These are phyloP conservation scores for Fusarium brachygibbosum DNA, from an alignment of 2,329 filamentous ascomycete genomes.

Conservation along the genomic window DNA sequence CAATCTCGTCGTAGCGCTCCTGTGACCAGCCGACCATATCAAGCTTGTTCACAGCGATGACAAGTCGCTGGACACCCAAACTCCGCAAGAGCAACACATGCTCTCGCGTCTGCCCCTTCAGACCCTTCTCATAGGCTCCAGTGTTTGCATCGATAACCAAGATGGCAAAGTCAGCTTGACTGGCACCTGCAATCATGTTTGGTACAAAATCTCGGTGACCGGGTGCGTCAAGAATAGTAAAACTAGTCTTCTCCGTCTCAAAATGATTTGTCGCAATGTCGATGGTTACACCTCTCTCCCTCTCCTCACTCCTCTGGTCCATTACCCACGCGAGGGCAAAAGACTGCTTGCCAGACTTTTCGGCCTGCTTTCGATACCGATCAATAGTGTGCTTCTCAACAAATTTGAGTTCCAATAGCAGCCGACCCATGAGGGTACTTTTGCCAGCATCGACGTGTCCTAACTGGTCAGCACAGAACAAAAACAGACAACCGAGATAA, in stretches of 20 bases:
- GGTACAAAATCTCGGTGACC: conserved; percentile 97
- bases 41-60: conserved; percentile 96
- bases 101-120: conserved; percentile 94
- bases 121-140: conserved; percentile 92
- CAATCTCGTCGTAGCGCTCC: conserved; percentile 86
- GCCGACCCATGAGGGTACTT: conserved; percentile 96
- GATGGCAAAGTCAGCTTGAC: conserved; percentile 95
- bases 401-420: conserved; percentile 88
- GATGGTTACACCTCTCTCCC: conserved; percentile 91
- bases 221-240: conserved; percentile 95
- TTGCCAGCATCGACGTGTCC: conserved; percentile 98
- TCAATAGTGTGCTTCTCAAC: conserved; percentile 91
- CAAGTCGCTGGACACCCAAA: conserved; percentile 87
- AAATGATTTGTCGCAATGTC: conserved; percentile 97
- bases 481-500: neutral
- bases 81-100: conserved; percentile 91
- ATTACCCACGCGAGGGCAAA: conserved; percentile 98
- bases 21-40: conserved; percentile 88
- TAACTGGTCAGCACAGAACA: conserved; percentile 53
- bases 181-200: conserved; percentile 98
- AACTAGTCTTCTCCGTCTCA: conserved; percentile 86
- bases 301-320: conserved; percentile 91
- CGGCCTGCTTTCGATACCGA: conserved; percentile 88
- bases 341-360: conserved; percentile 92
- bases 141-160: conserved; percentile 92